Base-by-base conservation (phyloP, 2,329 filamentous ascomycete species). In the Colletotrichum tropicale region DNA sequence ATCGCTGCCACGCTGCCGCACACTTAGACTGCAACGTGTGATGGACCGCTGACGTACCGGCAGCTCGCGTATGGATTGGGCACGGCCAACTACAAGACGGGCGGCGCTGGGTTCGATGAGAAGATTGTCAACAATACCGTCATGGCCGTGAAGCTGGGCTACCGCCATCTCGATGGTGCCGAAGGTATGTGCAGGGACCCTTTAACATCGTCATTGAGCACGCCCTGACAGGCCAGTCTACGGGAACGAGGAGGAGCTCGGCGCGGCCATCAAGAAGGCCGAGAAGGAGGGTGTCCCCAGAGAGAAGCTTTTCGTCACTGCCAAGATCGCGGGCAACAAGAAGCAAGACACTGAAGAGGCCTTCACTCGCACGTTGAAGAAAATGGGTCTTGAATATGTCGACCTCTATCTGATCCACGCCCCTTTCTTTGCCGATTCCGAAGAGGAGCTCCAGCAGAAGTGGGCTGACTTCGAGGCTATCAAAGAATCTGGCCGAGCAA, bases 1-100 rank as follows among this genome's bases (percentile, higher is more conserved):
- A 52, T 66, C 18, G 28, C 32, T 71, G 16, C 30, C 30, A 32
- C 6, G 28, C 21, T 52, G 32, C 43, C 64, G 56, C 32, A 21
- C 16, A 48, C 56, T 60, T n/a, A 60, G 16, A 30, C 24, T 60
- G 21, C 16, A n/a, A 67, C 30, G n/a, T 38, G 12, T 72, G 24
- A 67, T 62, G 68, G 28, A 66, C 56, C 66, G 43, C 62, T 74
- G 36, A 68, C 62, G 32, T 26, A 43, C n/a, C 10, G 10, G 21
- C 75, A 94, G 92, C 86, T 96, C 21, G 92, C 88, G 55, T 96
- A 94, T 80, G 94, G 94, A 28, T 90, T 94, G 6, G 94, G 94
- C 56, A 95, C 94, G 0, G 93, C 93, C 58, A 85, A 87, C 28
- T 92, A 87, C 84, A 94, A 90, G 81, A 90, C 90, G 78, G 82